Conservation (phyloP, 768 basidiomycete genomes). For the Candolleomyces aberdarensis region DNA sequence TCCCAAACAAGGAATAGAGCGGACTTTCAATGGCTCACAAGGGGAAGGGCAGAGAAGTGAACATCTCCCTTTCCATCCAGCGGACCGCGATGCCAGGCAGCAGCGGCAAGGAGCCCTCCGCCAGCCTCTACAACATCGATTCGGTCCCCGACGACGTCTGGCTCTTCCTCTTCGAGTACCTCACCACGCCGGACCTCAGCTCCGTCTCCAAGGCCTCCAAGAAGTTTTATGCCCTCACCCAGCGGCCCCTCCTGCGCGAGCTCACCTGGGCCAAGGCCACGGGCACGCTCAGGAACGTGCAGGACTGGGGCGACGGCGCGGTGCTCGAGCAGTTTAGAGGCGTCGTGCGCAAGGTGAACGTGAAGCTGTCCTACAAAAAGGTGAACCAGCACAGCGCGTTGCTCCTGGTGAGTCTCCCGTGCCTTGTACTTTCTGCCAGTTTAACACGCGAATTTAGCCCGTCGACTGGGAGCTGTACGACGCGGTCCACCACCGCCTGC, state of each 20-base stretch:
- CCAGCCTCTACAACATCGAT: constrained; percentile 8
- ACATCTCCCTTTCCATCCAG: constrained; percentile 10
- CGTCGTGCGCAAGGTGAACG: constrained; percentile 14
- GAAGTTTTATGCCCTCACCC: constrained; percentile 22
- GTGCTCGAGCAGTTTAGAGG: constrained; percentile 3
- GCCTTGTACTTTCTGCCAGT: not conserved
- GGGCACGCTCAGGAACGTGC: constrained; percentile 18
- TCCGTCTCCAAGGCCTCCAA: constrained; percentile 19
- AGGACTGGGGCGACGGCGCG: constrained; percentile 17
- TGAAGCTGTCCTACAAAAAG: constrained; percentile 20
- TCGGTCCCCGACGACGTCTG: constrained; percentile 28
- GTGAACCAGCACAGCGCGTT: constrained; percentile 9
- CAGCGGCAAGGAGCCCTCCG: not conserved
- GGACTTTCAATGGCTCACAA: not conserved
- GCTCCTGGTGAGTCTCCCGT: not conserved
- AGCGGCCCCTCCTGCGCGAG: constrained; percentile 21
- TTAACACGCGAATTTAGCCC: not conserved
- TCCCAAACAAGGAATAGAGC: not conserved
- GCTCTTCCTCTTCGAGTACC: constrained; percentile 26
- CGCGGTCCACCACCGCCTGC: constrained; percentile 16
- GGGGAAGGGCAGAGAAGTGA: constrained; percentile 10
- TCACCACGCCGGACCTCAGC: constrained; percentile 18
- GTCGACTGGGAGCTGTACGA: constrained; percentile 21
- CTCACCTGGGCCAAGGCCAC: constrained; percentile 21
- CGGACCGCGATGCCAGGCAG: not conserved